Evolutionary conservation across 1,139 yeast species (phyloP).

Genomic region (Saccharomyces hybrid): DNA sequence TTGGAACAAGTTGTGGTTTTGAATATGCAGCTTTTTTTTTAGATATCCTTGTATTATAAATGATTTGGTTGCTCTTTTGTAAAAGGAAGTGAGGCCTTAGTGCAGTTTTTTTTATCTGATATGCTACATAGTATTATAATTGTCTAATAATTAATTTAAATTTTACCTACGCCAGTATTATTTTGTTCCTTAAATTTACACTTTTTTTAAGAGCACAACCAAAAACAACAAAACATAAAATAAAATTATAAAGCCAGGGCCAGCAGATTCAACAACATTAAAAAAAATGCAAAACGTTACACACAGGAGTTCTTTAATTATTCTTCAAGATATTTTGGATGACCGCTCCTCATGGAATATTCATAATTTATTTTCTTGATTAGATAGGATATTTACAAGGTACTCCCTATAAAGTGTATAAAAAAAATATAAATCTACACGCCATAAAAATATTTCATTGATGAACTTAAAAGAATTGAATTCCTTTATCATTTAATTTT

Average conservation of each 20-base stretch:
- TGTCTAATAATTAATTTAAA: background rate
- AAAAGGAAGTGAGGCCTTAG: background rate
- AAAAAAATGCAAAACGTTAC: background rate
- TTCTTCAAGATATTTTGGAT: background rate
- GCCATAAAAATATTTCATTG: background rate
- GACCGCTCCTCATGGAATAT: background rate
- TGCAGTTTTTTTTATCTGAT: background rate
- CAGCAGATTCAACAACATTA: background rate
- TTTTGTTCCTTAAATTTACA: background rate
- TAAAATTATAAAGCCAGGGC: too few relatives aligned
- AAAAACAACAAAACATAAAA: background rate
- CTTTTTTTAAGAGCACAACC: background rate
- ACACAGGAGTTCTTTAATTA: background rate
- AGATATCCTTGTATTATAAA: background rate
- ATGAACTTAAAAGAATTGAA: background rate
- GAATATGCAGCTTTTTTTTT: too few relatives aligned
- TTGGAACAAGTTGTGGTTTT: too few relatives aligned
- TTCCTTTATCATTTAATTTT: constrained; percentile 76
- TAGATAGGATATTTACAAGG: background rate
- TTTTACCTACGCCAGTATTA: background rate
- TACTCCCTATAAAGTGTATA: background rate
- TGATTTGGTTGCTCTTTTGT: background rate
- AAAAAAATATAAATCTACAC: background rate
- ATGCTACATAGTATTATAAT: background rate
- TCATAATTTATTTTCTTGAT: background rate